Percentiles rank a stretch among this genome's conserved stretches.
Evolutionary conservation across 225 moss, liverwort and hornwort genomes (phyloP).

Genomic region (Marchantia polymorpha): DNA sequence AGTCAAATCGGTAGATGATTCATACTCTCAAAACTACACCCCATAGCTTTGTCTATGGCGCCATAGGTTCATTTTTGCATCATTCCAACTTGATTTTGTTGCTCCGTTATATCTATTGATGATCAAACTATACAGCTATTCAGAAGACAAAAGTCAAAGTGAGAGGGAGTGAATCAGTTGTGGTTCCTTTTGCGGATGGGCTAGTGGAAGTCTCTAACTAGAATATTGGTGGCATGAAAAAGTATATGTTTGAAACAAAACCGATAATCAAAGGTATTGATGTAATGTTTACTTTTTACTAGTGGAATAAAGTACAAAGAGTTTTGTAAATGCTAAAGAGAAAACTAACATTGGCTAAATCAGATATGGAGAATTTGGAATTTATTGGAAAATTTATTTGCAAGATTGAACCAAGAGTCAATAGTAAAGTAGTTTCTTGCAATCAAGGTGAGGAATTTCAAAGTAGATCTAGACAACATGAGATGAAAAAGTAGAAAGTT

Average conservation of each 20-base stretch:
- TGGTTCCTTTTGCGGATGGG: constrained; percentile 40
- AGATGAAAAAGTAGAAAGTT: constrained; percentile 89
- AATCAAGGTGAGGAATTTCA: constrained; percentile 93
- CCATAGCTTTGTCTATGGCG: no score
- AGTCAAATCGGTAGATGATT: no score
- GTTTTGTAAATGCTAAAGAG: constrained; percentile 73
- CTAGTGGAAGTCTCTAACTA: constrained; percentile 34
- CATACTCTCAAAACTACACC: no score
- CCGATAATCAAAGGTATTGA: constrained; percentile 72
- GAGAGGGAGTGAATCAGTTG: constrained; percentile 43
- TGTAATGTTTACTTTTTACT: constrained; percentile 63
- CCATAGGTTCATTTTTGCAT: no score
- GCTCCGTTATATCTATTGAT: no score
- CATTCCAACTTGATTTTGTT: no score
- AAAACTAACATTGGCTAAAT: constrained; percentile 68
- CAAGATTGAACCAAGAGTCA: constrained; percentile 89
- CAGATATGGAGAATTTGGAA: constrained; percentile 94
- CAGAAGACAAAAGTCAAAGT: no score
- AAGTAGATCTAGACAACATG: constrained; percentile 86
- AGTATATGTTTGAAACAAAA: constrained; percentile 48
- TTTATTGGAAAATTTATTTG: constrained; percentile 82
- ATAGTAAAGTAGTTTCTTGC: constrained; percentile 92
- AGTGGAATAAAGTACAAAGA: constrained; percentile 76
- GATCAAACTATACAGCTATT: no score
- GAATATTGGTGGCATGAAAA: constrained; percentile 37